Evolutionary conservation across 2,329 filamentous ascomycete species (phyloP).

Genomic region (Coniosporium tulheliwenetii): DNA sequence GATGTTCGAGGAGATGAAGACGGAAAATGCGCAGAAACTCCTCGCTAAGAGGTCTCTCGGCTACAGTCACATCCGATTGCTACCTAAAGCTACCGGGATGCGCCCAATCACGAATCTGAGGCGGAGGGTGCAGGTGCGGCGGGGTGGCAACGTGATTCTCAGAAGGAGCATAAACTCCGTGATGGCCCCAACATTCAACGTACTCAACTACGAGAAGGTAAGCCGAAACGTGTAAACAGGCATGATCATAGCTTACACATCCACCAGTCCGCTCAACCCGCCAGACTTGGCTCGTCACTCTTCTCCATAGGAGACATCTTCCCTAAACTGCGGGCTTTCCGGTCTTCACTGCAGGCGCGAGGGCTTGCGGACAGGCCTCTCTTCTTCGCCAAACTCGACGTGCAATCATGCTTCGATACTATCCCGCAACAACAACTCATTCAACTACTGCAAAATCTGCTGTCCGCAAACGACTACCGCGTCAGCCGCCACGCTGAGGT

Average conservation of each 20-base stretch:
- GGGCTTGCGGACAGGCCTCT: slow-evolving; percentile 29
- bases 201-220: slow-evolving; percentile 67
- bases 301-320: slow-evolving; percentile 75
- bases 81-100: slow-evolving; percentile 65
- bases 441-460: slow-evolving; percentile 41
- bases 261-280: slow-evolving; percentile 17
- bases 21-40: slow-evolving; percentile 38
- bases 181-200: slow-evolving; percentile 57
- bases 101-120: slow-evolving; percentile 80
- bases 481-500: slow-evolving; percentile 64
- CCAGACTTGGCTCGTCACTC: slow-evolving; percentile 59
- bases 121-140: slow-evolving; percentile 39
- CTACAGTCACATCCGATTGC: slow-evolving; percentile 60
- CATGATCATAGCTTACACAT: too few species aligned
- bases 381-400: slow-evolving; percentile 87
- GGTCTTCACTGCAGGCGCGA: slow-evolving; percentile 26
- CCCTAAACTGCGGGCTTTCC: slow-evolving; percentile 54
- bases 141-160: slow-evolving; percentile 38
- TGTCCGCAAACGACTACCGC: slow-evolving; percentile 48
- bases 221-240: slow-evolving; percentile 1
- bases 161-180: slow-evolving; percentile 54
- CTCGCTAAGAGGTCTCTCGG: slow-evolving; percentile 52
- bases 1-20: slow-evolving; percentile 67
- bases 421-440: slow-evolving; percentile 72
- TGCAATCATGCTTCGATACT: slow-evolving; percentile 84